A percentile compares a stretch with the other conserved stretches of the same genome.
Conservation (phyloP, 257 asterid species). For the Nicotiana attenuata region DNA sequence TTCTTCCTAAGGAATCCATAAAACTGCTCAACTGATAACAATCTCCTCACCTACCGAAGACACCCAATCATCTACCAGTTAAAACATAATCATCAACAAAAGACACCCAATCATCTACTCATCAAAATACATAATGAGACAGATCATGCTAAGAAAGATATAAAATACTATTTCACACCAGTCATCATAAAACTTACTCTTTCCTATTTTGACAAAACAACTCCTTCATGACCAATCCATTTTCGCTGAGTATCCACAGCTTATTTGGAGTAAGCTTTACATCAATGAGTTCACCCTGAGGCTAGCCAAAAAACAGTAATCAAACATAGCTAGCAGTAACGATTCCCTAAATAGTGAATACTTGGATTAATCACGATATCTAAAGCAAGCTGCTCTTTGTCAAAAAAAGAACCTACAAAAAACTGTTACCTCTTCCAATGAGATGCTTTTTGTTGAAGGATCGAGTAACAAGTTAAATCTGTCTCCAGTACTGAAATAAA, state of each 20-base stretch:
- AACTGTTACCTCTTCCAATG: constrained; percentile 58
- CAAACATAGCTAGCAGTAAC: neutral
- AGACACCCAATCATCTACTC: neutral
- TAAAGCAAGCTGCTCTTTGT: constrained; percentile 5
- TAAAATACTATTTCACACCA: neutral
- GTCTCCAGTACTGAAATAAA: constrained; percentile 52
- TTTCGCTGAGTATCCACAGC: constrained; percentile 82
- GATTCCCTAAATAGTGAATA: neutral
- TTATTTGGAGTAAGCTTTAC: constrained; percentile 56
- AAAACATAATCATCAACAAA: neutral
- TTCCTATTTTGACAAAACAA: constrained; percentile 31
- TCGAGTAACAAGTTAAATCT: constrained; percentile 44
- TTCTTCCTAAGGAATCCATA: neutral
- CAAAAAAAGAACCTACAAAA: neutral
- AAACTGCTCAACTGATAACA: neutral
- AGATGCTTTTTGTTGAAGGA: constrained; percentile 39
- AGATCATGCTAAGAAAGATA: neutral
- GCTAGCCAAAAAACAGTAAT: constrained; percentile 15
- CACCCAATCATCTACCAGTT: neutral
- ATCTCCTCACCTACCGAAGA: neutral
- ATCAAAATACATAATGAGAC: neutral
- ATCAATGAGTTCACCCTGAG: constrained; percentile 67
- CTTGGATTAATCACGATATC: neutral
- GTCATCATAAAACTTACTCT: constrained; percentile 41
- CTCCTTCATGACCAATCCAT: constrained; percentile 57